Conservation (phyloP, 2,329 filamentous ascomycete species). For the Colletotrichum sp. region DNA sequence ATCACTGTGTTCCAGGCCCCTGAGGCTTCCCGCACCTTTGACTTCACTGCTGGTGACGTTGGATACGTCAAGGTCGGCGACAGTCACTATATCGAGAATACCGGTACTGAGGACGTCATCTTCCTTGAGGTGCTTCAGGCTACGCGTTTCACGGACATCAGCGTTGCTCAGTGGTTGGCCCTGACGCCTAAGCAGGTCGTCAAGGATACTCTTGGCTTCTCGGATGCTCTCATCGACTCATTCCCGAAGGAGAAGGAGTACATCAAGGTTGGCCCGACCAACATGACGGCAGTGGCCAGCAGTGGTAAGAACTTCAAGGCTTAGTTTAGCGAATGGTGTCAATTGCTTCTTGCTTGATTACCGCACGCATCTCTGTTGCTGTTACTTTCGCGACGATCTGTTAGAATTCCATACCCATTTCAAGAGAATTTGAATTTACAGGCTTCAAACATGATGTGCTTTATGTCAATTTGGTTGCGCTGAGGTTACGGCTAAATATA, state of each 20-base stretch:
- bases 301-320: not conserved
- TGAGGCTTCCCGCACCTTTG: slow-evolving; percentile 55
- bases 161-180: slow-evolving; percentile 63
- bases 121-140: slow-evolving; percentile 66
- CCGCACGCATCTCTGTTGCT: not conserved
- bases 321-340: not conserved
- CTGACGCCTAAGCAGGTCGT: slow-evolving; percentile 63
- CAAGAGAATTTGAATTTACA: not conserved
- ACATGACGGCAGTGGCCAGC: slow-evolving; percentile 34
- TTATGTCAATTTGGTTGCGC: not conserved
- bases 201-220: slow-evolving; percentile 56
- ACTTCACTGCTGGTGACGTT: slow-evolving; percentile 64
- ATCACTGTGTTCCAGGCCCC: slow-evolving; percentile 62
- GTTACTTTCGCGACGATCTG: not conserved
- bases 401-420: not conserved
- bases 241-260: slow-evolving; percentile 46
- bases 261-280: slow-evolving; percentile 43
- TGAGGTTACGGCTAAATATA: not conserved
- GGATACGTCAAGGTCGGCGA: slow-evolving; percentile 61
- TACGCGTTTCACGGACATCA: slow-evolving; percentile 55
- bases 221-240: slow-evolving; percentile 37
- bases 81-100: slow-evolving; percentile 67
- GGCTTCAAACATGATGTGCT: not conserved
- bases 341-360: not conserved
- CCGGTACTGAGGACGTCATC: slow-evolving; percentile 58